Conservation (phyloP, 2,329 filamentous ascomycete genomes). For the Mollisia scopiformis region DNA sequence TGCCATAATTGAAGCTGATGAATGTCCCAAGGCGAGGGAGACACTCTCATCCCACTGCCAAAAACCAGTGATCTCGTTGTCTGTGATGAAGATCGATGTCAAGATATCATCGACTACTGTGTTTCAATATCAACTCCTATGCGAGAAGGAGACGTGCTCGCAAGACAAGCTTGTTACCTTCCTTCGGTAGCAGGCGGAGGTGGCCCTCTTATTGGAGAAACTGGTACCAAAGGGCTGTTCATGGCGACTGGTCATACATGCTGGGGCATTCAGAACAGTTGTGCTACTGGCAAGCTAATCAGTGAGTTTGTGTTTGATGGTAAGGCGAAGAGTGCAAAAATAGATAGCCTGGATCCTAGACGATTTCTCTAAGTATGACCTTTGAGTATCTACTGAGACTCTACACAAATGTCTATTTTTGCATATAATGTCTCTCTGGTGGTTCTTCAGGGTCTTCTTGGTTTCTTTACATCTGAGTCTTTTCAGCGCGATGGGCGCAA, state of each 20-base stretch:
- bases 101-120: slow-evolving; percentile 84
- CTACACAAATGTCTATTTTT: too few relatives aligned
- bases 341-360: slow-evolving; percentile 68
- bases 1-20: background rate
- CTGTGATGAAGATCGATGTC: slow-evolving; percentile 75
- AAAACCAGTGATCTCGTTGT: slow-evolving; percentile 74
- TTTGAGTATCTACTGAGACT: too few relatives aligned
- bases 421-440: too few relatives aligned
- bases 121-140: slow-evolving; percentile 67
- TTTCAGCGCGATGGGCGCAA: too few relatives aligned
- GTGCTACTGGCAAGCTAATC: slow-evolving; percentile 82
- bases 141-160: slow-evolving; percentile 68
- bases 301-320: slow-evolving; percentile 80
- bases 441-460: too few relatives aligned
- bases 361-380: slow-evolving; percentile 52
- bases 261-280: slow-evolving; percentile 97
- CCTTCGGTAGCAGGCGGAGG: slow-evolving; percentile 58
- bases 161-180: slow-evolving; percentile 90
- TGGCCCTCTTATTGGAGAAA: slow-evolving; percentile 78
- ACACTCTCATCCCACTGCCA: slow-evolving; percentile 75
- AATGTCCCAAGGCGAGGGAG: slow-evolving; percentile 65
- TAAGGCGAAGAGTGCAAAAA: slow-evolving; percentile 66
- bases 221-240: slow-evolving; percentile 72
- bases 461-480: too few relatives aligned
- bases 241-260: slow-evolving; percentile 92